Percentiles rank a stretch among this genome's conserved stretches.
phyloP scores from a whole-genome alignment of 306 rosid species.

The Glycine latifolia region DNA sequence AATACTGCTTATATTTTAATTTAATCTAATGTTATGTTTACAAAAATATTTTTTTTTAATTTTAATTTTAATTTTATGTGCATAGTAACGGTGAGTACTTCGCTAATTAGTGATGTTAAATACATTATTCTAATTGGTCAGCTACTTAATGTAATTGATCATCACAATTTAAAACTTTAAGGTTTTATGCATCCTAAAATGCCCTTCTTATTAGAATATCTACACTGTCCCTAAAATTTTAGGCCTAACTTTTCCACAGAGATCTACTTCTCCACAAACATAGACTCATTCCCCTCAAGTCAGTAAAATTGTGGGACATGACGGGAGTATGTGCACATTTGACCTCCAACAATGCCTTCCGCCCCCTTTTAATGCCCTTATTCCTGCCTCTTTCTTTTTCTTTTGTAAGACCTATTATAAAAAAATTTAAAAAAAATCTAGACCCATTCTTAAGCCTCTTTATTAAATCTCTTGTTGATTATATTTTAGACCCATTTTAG shows the following conservation, averaged over 20 bases:
- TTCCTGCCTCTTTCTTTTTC: no score
- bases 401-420: no score
- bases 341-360: not conserved
- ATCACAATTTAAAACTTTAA: not conserved
- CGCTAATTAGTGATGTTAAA: not conserved
- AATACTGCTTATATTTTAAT: constrained; percentile 18
- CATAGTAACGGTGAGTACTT: not conserved
- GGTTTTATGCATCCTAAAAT: not conserved
- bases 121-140: not conserved
- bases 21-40: not conserved
- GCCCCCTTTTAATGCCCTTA: no score
- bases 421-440: not conserved
- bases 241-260: no score
- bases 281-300: not conserved
- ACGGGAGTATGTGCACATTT: not conserved
- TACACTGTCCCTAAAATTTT: not conserved
- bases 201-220: not conserved
- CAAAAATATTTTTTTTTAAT: no score
- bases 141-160: not conserved
- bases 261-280: not conserved
- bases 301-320: not conserved
- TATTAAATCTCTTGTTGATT: not conserved
- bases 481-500: no score
- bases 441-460: not conserved
- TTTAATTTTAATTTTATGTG: not conserved